These are phyloP conservation scores for Exophiala xenobiotica DNA, from an alignment of 2,329 filamentous ascomycete genomes.

Conservation along the genomic window DNA sequence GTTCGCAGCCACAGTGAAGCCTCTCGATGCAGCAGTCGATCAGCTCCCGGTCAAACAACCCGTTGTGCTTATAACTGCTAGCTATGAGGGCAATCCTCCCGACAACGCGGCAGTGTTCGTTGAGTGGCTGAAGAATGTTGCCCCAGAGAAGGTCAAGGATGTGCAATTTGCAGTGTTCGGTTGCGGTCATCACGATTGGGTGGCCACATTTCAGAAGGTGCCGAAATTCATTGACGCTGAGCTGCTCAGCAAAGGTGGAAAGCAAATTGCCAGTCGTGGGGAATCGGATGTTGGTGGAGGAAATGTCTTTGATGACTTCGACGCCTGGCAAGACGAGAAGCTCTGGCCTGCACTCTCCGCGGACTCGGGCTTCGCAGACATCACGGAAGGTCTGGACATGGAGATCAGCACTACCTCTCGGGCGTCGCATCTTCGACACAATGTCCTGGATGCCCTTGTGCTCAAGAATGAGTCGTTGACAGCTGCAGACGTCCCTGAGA, in stretches of 20 bases:
- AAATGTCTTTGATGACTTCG: constrained; percentile 68
- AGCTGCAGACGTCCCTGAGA: constrained; percentile 52
- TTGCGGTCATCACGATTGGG: constrained; percentile 59
- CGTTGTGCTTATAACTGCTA: constrained; percentile 66
- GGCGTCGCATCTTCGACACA: constrained; percentile 60
- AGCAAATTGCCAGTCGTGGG: constrained; percentile 47
- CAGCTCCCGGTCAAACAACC: constrained; percentile 61
- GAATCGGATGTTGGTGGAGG: constrained; percentile 58
- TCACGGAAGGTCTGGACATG: constrained; percentile 47
- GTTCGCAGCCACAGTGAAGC: constrained; percentile 56
- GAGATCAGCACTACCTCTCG: constrained; percentile 55
- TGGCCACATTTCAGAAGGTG: constrained; percentile 63
- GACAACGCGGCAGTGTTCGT: constrained; percentile 71
- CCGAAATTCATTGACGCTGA: constrained; percentile 62
- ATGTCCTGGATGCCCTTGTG: constrained; percentile 63
- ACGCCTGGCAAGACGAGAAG: constrained; percentile 63
- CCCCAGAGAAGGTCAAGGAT: constrained; percentile 53
- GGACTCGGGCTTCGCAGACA: constrained; percentile 26
- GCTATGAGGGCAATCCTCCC: constrained; percentile 72
- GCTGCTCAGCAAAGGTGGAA: constrained; percentile 53
- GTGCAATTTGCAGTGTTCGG: constrained; percentile 69
- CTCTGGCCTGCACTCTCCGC: constrained; percentile 53
- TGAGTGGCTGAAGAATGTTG: constrained; percentile 60
- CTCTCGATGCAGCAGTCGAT: constrained; percentile 62
- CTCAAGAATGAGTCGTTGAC: constrained; percentile 55